Evolutionary conservation across 306 rosid species (phyloP), one percentile per base, ranked within the genome.

Genomic region (Cicer arietinum): DNA sequence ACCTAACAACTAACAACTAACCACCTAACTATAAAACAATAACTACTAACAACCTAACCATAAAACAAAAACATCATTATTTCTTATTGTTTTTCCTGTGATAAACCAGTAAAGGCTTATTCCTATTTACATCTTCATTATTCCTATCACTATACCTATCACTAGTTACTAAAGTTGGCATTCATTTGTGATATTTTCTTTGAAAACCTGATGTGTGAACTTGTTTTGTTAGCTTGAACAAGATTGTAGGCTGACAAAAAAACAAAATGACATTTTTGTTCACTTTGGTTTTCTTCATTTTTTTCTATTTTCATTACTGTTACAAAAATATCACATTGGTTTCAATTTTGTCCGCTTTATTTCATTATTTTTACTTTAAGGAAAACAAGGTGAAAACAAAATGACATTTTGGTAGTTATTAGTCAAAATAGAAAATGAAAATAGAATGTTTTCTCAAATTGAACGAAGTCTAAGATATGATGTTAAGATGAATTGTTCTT

Each of bases 181-280:
- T 61, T 60, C 50, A 13, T 57, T 40, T 58, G 44, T 77, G 14
- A 30, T 50, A 46, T 46, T 70, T 48, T 37, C 42, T 22, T 39
- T 40, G 20, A 53, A 53, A 74, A 51, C 59, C 71, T 43, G 68
- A 54, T 44, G 61, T 51, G 53, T 42, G 20, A 54, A 54, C 72
- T 61, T 11, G 14, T 35, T 53, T 80, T 41, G 41, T 66, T 73
- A 56, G 53, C 65, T 41, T 69, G 47, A 69, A 63, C 7, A 12
- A 61, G 65, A 14, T 30, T 60, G 62, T 44, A 68, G 44, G 37
- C 35, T 73, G 57, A 46, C 58, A 47, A 35, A 52, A 52, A 22
- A 58, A 58, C 42, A 58, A 25, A 25, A 10, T 22, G 42, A 58
- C 64, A 58, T 58, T 58, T 58, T 25, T 25, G 42, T 58, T 58